A percentile compares a stretch with the other conserved stretches of the same genome.
Conservation (phyloP, 2,329 filamentous ascomycete genomes). For the Alternaria dauci region DNA sequence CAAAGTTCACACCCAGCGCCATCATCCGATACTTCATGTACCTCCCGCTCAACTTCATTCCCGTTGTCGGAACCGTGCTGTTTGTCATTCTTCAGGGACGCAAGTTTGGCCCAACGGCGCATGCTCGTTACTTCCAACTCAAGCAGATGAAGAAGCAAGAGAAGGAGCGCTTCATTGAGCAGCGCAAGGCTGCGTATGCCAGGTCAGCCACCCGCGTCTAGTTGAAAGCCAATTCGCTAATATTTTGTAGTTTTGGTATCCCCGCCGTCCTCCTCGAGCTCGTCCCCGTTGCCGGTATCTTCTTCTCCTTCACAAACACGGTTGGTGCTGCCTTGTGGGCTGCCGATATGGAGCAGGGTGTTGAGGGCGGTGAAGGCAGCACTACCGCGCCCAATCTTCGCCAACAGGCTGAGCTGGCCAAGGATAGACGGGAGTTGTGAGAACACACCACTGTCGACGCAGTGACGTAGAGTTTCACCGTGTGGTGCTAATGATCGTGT, state of each 20-base stretch:
- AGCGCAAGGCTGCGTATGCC: slow-evolving; percentile 79
- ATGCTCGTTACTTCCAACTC: slow-evolving; percentile 83
- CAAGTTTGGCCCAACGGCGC: slow-evolving; percentile 62
- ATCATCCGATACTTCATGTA: slow-evolving; percentile 84
- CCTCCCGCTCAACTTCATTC: slow-evolving; percentile 91
- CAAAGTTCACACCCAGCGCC: slow-evolving; percentile 62
- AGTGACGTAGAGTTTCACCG: slow-evolving; percentile 2
- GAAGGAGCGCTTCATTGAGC: slow-evolving; percentile 72
- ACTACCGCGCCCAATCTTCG: slow-evolving; percentile 49
- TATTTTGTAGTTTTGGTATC: slow-evolving; percentile 66
- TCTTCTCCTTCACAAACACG: slow-evolving; percentile 90
- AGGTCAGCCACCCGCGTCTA: slow-evolving; percentile 60
- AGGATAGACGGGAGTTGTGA: slow-evolving; percentile 46
- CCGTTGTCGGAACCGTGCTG: slow-evolving; percentile 81
- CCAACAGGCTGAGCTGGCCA: slow-evolving; percentile 46
- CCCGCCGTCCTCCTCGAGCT: slow-evolving; percentile 84
- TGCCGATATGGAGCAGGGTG: slow-evolving; percentile 73
- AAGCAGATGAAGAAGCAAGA: slow-evolving; percentile 79
- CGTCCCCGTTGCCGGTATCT: slow-evolving; percentile 80
- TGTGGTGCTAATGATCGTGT: slow-evolving; percentile 15
- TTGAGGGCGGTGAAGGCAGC: slow-evolving; percentile 24
- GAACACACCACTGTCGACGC: slow-evolving; percentile 1
- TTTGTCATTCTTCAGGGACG: slow-evolving; percentile 77
- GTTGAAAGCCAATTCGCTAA: slow-evolving; percentile 2
- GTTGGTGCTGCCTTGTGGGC: slow-evolving; percentile 96